Evolutionary conservation across 108 stramenopile species (phyloP), one percentile per base, ranked within the genome.

Genomic region (Discostella stelligeroides): DNA sequence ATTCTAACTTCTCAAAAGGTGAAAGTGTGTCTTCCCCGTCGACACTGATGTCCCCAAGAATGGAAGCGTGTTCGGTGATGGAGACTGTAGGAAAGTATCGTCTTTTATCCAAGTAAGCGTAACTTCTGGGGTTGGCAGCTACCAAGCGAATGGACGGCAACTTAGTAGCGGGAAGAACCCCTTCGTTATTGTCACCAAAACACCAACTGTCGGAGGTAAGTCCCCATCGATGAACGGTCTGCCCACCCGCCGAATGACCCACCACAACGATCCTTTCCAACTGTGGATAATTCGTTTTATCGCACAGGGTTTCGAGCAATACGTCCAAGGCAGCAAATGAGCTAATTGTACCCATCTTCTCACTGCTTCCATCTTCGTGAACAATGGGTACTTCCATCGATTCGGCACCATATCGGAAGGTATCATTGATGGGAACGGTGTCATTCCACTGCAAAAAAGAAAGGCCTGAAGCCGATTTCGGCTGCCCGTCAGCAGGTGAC

Each of bases 161-260:
- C 34, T 27, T 14, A 29, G 18, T 1, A 4, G 7, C 12, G 51
- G 47, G 13, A 6, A 42, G 23, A 10, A 14, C 38, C 6, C 45
- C 45, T 6, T 58, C 43, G 12, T 60, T 41, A 29, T 68, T 58
- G 38, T 41, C 72, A 29, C 67, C 65, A 50, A 77, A 75, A 30
- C 76, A 76, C 71, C 72, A 69, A 63, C 68, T 85, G 49, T 75
- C 76, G 17, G 94, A 91, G 2, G 85, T 79, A 3, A 95, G 49
- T 24, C 88, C 86, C 90, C 90, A 95, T n/a, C 94, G 81, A 17
- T 95, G 94, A 0, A 82, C 68, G 15, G 85, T 68, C 72, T 95
- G 94, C 6, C 89, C 94, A 18, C 94, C 91, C 14, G 94, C 91
- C 15, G 88, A 89, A 80, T 95, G 94, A 13, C 94, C 94, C 8